Evolutionary conservation across 2,329 filamentous ascomycete genomes (phyloP).

Genomic region (Alternaria arborescens): DNA sequence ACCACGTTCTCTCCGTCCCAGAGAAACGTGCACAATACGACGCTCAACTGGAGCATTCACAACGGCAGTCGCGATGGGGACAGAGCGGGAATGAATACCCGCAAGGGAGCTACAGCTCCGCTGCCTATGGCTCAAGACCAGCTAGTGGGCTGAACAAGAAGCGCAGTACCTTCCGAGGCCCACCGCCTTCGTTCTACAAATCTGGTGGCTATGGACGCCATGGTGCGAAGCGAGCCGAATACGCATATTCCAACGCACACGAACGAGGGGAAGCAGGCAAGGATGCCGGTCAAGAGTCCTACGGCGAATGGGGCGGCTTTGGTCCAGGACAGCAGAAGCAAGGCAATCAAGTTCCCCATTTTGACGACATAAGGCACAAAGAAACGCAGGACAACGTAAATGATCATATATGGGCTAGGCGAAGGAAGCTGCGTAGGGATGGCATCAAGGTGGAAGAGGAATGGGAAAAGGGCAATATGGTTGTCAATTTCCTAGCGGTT

Average conservation of each 20-base stretch:
- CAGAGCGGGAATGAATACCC: slow-evolving; percentile 56
- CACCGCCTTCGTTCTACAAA: slow-evolving; percentile 88
- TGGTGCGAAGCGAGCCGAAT: slow-evolving; percentile 64
- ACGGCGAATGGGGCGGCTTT: slow-evolving; percentile 61
- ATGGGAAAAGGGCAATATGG: slow-evolving; percentile 33
- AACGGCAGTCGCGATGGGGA: slow-evolving; percentile 38
- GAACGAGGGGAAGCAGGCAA: slow-evolving; percentile 12
- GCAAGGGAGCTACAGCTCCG: slow-evolving; percentile 62
- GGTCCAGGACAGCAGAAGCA: slow-evolving; percentile 65
- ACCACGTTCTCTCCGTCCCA: slow-evolving; percentile 75
- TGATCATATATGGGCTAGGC: slow-evolving; percentile 57
- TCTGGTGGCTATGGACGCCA: slow-evolving; percentile 80
- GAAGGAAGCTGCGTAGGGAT: slow-evolving; percentile 30
- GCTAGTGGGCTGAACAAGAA: slow-evolving; percentile 82
- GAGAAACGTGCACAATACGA: slow-evolving; percentile 84
- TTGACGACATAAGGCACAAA: slow-evolving; percentile 76
- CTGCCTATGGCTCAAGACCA: slow-evolving; percentile 74
- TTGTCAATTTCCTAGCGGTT: slow-evolving; percentile 44
- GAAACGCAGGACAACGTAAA: slow-evolving; percentile 75
- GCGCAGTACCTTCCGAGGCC: slow-evolving; percentile 78
- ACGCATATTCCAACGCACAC: slow-evolving; percentile 46
- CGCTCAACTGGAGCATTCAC: slow-evolving; percentile 64
- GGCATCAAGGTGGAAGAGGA: slow-evolving; percentile 30
- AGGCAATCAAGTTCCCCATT: slow-evolving; percentile 70
- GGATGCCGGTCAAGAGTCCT: slow-evolving; percentile 40